Percentiles rank a stretch among this genome's conserved stretches.
These are phyloP conservation scores for Spongiforma sp. DNA, from an alignment of 1,284 basidiomycete species.

Conservation along the genomic window DNA sequence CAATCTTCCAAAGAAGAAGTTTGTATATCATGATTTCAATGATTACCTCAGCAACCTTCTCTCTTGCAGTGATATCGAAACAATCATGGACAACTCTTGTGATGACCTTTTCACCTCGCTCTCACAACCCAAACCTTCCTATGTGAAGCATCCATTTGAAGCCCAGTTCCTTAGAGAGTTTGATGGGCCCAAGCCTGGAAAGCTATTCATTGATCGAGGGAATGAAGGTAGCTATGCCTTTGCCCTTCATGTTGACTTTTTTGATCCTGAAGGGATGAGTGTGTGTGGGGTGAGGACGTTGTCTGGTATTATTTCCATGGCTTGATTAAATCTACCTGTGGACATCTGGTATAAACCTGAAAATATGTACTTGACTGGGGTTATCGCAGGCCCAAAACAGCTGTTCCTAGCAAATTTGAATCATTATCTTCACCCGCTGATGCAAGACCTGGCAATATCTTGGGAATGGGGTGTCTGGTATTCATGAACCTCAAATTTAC, in stretches of 20 bases:
- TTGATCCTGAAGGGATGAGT: neutral
- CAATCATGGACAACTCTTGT: slow-evolving; percentile 2
- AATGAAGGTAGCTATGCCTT: neutral
- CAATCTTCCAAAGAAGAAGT: neutral
- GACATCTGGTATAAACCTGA: neutral
- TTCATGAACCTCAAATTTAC: neutral
- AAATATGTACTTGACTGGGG: neutral
- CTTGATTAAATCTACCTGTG: neutral
- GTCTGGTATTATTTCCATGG: neutral
- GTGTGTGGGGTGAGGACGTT: neutral
- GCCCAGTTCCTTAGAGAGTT: neutral
- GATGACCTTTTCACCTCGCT: neutral
- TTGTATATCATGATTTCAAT: slow-evolving; percentile 5
- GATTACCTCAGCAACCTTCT: neutral
- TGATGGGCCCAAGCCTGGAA: neutral
- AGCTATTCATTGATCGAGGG: neutral
- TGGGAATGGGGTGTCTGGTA: neutral
- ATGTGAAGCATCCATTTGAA: neutral
- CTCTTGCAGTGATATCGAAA: neutral
- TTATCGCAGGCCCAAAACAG: neutral
- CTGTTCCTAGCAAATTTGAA: neutral
- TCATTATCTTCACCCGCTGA: neutral
- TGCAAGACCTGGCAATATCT: neutral
- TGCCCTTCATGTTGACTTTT: neutral
- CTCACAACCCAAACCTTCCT: neutral